A percentile compares a stretch with the other conserved stretches of the same genome.
Evolutionary conservation across 768 basidiomycete species (phyloP).

Genomic region (Podaxis sp.): DNA sequence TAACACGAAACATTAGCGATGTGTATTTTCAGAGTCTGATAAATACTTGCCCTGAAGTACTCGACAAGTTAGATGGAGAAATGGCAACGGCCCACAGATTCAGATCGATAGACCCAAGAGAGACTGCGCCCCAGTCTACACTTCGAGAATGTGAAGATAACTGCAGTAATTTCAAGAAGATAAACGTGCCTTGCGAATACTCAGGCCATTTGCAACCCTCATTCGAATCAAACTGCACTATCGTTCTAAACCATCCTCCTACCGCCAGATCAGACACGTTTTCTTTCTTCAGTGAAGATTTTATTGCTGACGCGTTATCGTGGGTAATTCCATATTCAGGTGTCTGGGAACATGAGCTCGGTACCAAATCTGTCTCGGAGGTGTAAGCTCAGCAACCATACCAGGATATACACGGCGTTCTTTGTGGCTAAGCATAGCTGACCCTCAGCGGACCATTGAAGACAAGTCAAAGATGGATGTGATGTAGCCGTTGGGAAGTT

Average conservation of each 20-base stretch:
- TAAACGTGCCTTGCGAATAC: slow-evolving; percentile 39
- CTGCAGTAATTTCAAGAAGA: neutral
- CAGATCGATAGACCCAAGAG: slow-evolving; percentile 71
- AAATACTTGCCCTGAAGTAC: slow-evolving; percentile 50
- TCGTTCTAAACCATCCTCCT: slow-evolving; percentile 69
- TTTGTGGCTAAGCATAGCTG: slow-evolving; percentile 67
- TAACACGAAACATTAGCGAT: slow-evolving; percentile 21
- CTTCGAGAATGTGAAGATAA: slow-evolving; percentile 2
- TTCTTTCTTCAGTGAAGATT: slow-evolving; percentile 29
- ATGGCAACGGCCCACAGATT: slow-evolving; percentile 50
- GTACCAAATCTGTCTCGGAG: neutral
- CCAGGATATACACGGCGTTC: slow-evolving; percentile 64
- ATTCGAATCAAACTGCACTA: slow-evolving; percentile 56
- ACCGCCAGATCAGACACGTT: slow-evolving; percentile 27
- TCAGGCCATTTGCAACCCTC: slow-evolving; percentile 42
- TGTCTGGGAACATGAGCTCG: slow-evolving; percentile 40
- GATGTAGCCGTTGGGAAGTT: slow-evolving; percentile 57
- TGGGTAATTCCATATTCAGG: slow-evolving; percentile 72
- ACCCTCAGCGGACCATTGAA: slow-evolving; percentile 77
- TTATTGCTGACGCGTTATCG: slow-evolving; percentile 49
- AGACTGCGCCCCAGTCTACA: slow-evolving; percentile 63
- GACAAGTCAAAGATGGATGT: slow-evolving; percentile 49
- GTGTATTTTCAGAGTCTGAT: neutral
- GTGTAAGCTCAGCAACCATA: slow-evolving; percentile 24
- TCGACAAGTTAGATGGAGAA: slow-evolving; percentile 66